Percentiles rank a stretch among this genome's conserved stretches.
Conservation (phyloP, 73 alveolate species). For the Paramecium tetraurelia region DNA sequence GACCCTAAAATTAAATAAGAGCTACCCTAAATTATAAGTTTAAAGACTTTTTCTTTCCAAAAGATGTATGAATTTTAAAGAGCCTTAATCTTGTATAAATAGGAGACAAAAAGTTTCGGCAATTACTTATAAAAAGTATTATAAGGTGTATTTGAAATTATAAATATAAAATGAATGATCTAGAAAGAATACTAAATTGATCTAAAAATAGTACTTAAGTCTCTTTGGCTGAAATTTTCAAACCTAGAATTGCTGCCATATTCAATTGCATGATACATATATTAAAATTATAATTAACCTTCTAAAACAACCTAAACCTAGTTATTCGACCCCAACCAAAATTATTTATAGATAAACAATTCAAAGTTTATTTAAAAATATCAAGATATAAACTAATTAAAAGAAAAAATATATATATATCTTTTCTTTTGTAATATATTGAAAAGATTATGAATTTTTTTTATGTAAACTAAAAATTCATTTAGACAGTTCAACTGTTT, state of each 20-base stretch:
- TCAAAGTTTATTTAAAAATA: neutral
- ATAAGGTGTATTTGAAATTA: neutral
- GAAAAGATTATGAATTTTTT: neutral
- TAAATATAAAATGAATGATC: neutral
- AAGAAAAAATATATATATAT: conserved; percentile 62
- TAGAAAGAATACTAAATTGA: neutral
- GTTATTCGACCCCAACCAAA: neutral
- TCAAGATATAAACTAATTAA: neutral
- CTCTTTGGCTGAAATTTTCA: neutral
- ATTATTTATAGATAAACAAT: neutral
- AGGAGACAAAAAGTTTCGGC: neutral
- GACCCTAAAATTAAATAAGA: neutral
- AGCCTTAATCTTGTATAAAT: neutral
- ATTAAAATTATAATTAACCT: neutral
- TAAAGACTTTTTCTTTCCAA: neutral
- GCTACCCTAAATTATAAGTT: neutral
- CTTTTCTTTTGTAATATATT: neutral
- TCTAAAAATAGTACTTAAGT: neutral
- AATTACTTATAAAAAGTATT: neutral
- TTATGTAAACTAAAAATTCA: neutral
- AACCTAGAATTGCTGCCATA: neutral
- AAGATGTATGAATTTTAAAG: neutral
- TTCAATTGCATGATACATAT: neutral
- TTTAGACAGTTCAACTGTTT: neutral
- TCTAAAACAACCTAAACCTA: neutral